Base-by-base conservation (phyloP, 2,329 filamentous ascomycete species). In the Verticillium isaacii region DNA sequence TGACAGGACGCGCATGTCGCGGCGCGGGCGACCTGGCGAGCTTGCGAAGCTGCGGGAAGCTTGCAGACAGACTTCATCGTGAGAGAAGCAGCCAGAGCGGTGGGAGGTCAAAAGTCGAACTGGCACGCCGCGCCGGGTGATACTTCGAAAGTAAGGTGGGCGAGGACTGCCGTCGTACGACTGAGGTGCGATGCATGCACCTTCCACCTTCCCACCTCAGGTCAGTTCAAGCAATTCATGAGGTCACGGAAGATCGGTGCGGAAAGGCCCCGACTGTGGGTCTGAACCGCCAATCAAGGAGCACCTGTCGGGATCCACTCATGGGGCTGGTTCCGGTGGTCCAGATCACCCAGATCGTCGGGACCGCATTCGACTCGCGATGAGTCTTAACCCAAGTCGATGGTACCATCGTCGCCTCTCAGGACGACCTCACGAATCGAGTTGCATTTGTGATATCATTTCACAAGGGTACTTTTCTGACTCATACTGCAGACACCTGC, bases 1-100 rank as follows among this genome's bases (percentile, higher is more conserved):
- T 66, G 58, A 2, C 64, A 67, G 23, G 65, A 63, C 17, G 66
- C 63, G 54, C 70, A 70, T 15, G 62, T 62, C 17, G 62, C 59
- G n/a, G 67, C 61, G 25, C 67, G 69, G 29, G 70, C 23, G 5
- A 60, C 64, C 36, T 64, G 66, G 2, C 61, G 65, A 25, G 45
- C 19, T 14, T 45, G 39, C n/a, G 32, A 15, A 34, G 45, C 41
- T 6, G 41, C 11, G 6, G 58, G 45, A 11, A 65, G 6, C 9
- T 59, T 34, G 52, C 63, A 39, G 36, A 66, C 41, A 19, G 52
- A 60, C 54, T 61, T 63, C 63, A 65, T 66, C 14, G 12, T 59
- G 54, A 15, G 1, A 2, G 36, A 23, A 2, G 14, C 9, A 15
- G 1, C 29, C n/a, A 3, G 9, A 8, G 8, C 8, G 34, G 9